These are phyloP conservation scores for Suhomyces bokatorum DNA, from an alignment of 1,139 yeast species.

Conservation along the genomic window DNA sequence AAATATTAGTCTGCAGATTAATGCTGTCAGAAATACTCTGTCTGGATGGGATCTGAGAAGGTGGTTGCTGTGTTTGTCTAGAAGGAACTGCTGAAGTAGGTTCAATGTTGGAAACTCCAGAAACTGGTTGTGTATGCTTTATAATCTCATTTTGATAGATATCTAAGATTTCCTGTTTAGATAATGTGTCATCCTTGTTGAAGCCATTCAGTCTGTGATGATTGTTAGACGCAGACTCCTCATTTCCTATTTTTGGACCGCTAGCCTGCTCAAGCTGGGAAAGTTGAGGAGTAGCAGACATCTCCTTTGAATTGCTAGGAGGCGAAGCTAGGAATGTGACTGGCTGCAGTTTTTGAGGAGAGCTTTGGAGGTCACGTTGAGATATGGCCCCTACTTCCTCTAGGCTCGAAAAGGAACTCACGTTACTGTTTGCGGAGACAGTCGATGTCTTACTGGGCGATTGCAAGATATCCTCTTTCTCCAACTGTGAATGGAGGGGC, in stretches of 20 bases:
- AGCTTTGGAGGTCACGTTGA: neutral
- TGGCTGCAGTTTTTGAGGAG: too few species aligned
- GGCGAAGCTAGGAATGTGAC: neutral
- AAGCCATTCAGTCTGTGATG: neutral
- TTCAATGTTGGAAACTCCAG: neutral
- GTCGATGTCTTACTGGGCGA: constrained; percentile 2
- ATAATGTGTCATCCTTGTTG: constrained; percentile 16
- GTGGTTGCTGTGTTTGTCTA: neutral
- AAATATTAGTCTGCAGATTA: too few species aligned
- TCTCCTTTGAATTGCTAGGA: neutral
- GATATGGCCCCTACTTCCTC: neutral
- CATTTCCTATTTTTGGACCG: neutral
- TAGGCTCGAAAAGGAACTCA: constrained; percentile 6
- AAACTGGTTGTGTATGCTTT: neutral
- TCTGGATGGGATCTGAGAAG: too few species aligned
- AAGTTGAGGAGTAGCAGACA: neutral
- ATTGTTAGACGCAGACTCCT: neutral
- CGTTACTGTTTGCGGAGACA: constrained; percentile 2
- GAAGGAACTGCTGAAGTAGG: neutral
- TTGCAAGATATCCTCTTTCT: constrained; percentile 9
- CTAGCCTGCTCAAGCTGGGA: neutral
- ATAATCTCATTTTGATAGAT: constrained; percentile 24
- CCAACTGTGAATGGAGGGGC: constrained; percentile 24
- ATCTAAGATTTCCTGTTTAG: constrained; percentile 28
- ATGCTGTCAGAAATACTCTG: too few species aligned